Base-by-base conservation (phyloP, 1,284 basidiomycete species). In the Xerocomus amazonicus region DNA sequence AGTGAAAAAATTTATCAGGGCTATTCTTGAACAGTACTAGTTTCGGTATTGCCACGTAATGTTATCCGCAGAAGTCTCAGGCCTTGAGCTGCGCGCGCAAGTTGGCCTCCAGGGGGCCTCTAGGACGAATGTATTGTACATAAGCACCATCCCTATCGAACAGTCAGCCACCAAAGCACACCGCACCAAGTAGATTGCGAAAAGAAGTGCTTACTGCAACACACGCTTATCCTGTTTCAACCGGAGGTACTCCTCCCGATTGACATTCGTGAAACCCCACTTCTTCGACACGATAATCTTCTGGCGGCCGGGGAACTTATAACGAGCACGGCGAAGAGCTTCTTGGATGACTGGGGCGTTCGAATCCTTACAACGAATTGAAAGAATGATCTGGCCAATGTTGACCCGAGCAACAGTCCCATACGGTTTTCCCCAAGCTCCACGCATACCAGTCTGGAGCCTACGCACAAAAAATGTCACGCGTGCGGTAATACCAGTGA, bases 241-340 rank as follows among this genome's bases (percentile, higher is more conserved):
- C 74, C 84, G 84, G 66, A 82, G 67, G 76, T 97, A 98, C 55
- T 96, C 91, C 68, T 86, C 86, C 71, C 93, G 87, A 72, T 87
- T 84, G 59, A 98, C 93, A 68, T 90, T 90, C 55, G 96, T 98
- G 81, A 99, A 98, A 60, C 95, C 96, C 91, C 92, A 94, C 81
- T 94, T 95, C 83, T 92, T 92, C 58, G 89, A 92, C 62, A 98
- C 81, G 63, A 98, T 97, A 75, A 97, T 97, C 87, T 97, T 98
- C 79, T 97, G 95, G 70, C 95, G 87, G 62, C 95, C 95, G 48
- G 96, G 95, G 89, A 97, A 98, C 86, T 98, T 99, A 87, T 98
- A 98, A 56, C 95, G 92, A 41, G 95, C 93, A 65, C 93, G 92
- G 65, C 93, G 90, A 60, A 99, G 87, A 53, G 96, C 96, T 79